Evolutionary conservation across 345 rosid species (phyloP), one percentile per base, ranked within the genome.

Genomic region (Orychophragmus violaceus): DNA sequence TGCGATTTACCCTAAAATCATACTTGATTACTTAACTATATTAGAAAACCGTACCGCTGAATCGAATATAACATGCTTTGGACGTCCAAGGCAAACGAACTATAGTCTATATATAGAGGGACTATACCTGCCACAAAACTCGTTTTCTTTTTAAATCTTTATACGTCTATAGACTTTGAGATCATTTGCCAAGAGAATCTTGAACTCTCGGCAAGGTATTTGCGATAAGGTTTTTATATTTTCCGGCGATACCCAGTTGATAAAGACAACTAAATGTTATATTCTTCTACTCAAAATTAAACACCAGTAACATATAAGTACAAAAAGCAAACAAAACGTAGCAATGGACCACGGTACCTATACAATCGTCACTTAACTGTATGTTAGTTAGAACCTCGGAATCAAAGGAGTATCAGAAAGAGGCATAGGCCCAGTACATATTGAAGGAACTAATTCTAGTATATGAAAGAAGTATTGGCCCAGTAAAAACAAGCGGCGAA

Each of bases 391-490:
- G 16, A 1, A 36, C 36, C 8, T 17, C 24, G 4, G 10, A 16
- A 33, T 23, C 5, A 33, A 11, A 37, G 16, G 23, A 12, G 33
- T 8, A 3, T 28, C 21, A 18, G 22, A 66, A 42, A 44, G 18
- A 44, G 44, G 27, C 24, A 49, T 59, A 24, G 27, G 66, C 59
- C 59, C 41, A 48, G 5, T 33, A 11, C 10, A 25, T 5, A 6
- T 44, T 21, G 23, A 66, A 24, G 28, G 28, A 39, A 25, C 39
- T 17, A 57, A 24, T 16, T 22, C 30, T 14, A 56, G 42, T 21
- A 62, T 24, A 42, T 46, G 14, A 10, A 46, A 46, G 11, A 41
- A 41, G 33, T 67, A 58, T 58, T 33, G 45, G 72, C 37, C 58
- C 49, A 46, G 5, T 66, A 3, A 8, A 6, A 55, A 29, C 8